phyloP scores from a whole-genome alignment of 208 protist genomes.

The Wallacemonas sp. region DNA sequence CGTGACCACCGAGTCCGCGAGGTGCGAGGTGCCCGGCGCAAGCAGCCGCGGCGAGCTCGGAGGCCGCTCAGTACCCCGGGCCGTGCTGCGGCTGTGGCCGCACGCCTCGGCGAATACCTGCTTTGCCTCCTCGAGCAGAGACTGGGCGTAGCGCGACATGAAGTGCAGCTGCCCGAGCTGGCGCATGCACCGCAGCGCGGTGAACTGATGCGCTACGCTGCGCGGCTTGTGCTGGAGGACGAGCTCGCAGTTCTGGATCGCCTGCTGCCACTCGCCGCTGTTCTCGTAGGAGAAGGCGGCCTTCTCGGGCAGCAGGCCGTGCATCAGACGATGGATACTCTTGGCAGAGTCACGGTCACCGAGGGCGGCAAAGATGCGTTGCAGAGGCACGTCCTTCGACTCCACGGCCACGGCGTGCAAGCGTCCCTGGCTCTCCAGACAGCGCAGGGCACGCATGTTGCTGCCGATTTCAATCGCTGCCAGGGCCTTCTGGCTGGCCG shows the following conservation, averaged over 20 bases:
- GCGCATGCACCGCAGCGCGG: conserved; percentile 79
- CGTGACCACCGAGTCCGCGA: conserved; percentile 21
- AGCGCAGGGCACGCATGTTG: conserved; percentile 76
- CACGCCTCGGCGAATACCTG: not conserved
- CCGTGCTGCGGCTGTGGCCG: no score
- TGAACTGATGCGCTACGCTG: conserved; percentile 77
- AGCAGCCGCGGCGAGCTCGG: no score
- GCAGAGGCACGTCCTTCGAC: conserved; percentile 47
- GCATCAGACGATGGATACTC: conserved; percentile 61
- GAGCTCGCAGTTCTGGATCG: conserved; percentile 72
- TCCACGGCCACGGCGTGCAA: conserved; percentile 21
- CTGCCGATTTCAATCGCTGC: conserved; percentile 74
- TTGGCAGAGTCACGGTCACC: conserved; percentile 78
- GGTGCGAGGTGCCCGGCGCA: no score
- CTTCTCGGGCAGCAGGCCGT: conserved; percentile 40
- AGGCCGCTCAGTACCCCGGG: no score
- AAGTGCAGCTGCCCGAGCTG: conserved; percentile 87
- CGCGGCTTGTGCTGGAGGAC: conserved; percentile 74
- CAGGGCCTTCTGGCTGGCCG: conserved; percentile 40
- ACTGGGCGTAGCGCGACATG: conserved; percentile 69
- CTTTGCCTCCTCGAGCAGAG: conserved; percentile 16
- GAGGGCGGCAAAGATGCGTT: conserved; percentile 80
- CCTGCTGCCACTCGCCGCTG: conserved; percentile 82
- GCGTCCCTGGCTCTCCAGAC: conserved; percentile 60
- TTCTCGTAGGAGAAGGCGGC: conserved; percentile 84